A percentile compares a stretch with the other conserved stretches of the same genome.
Evolutionary conservation across 139 green algal genomes (phyloP).

Genomic region (Volvox reticuliferus): DNA sequence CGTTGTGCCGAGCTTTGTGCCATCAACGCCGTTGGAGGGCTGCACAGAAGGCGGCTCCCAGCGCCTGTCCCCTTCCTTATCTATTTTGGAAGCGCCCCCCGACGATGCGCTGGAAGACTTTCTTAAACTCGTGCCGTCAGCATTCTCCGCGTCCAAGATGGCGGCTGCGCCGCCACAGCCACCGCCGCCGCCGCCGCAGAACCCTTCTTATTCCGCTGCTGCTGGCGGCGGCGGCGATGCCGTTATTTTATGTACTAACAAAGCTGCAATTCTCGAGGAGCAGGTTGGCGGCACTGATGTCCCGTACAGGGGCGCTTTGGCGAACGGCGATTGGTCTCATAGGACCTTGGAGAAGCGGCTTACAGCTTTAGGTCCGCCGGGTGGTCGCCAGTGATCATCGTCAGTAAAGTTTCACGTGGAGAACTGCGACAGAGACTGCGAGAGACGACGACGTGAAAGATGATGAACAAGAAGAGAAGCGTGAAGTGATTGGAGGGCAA

Average conservation of each 20-base stretch:
- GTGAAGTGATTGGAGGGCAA: no score
- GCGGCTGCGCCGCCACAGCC: background rate
- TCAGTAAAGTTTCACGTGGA: no score
- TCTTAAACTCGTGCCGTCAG: background rate
- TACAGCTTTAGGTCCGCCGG: background rate
- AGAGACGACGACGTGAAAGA: no score
- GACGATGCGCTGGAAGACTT: background rate
- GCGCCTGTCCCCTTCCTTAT: background rate
- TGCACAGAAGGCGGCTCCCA: background rate
- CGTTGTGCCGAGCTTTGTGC: background rate
- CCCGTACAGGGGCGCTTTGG: background rate
- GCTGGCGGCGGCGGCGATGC: background rate
- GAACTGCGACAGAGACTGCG: no score
- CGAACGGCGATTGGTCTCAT: background rate
- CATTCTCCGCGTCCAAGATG: background rate
- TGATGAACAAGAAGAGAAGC: no score
- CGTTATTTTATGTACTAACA: background rate
- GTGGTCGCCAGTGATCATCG: no score
- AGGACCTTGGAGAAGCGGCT: background rate
- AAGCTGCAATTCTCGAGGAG: no score
- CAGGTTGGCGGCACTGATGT: background rate
- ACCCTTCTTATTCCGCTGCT: background rate
- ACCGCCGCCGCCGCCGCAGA: no score
- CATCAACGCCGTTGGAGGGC: background rate
- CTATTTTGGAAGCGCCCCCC: background rate